phyloP scores from a whole-genome alignment of 2,329 filamentous ascomycete species.

The Calonectria naviculata region DNA sequence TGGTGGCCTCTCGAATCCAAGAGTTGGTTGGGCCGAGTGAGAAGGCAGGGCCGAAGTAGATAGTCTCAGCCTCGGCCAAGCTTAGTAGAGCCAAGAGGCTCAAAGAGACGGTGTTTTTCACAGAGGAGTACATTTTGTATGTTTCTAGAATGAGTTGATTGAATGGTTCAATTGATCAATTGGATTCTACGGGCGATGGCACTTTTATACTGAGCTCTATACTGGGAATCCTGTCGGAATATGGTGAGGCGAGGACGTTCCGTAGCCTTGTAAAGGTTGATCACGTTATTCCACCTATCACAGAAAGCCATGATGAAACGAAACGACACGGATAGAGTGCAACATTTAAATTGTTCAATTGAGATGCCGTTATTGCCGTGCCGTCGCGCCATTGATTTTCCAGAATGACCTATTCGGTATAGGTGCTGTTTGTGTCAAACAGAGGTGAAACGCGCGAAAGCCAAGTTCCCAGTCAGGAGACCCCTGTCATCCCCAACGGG shows the following conservation, averaged over 20 bases:
- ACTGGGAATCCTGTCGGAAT: neutral
- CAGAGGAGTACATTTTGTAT: neutral
- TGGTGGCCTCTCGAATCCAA: constrained; percentile 30
- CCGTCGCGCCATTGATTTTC: neutral
- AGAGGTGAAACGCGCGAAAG: neutral
- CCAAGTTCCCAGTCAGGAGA: neutral
- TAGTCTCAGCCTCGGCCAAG: neutral
- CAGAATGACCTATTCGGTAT: neutral
- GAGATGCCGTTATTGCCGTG: neutral
- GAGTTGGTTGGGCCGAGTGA: constrained; percentile 28
- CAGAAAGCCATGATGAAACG: neutral
- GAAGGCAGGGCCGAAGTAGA: constrained; percentile 26
- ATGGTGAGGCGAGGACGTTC: neutral
- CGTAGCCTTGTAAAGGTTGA: neutral
- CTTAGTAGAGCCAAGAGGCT: constrained; percentile 9
- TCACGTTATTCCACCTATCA: neutral
- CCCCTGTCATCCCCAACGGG: neutral
- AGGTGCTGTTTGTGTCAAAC: neutral
- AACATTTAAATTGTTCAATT: neutral
- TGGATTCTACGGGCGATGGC: too few species aligned
- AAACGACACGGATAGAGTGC: too few species aligned
- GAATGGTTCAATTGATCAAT: neutral
- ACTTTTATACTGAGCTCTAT: neutral
- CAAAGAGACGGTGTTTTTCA: neutral
- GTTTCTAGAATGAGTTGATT: neutral